Base-by-base conservation (phyloP, 208 protist species). In the Leishmania braziliensis region DNA sequence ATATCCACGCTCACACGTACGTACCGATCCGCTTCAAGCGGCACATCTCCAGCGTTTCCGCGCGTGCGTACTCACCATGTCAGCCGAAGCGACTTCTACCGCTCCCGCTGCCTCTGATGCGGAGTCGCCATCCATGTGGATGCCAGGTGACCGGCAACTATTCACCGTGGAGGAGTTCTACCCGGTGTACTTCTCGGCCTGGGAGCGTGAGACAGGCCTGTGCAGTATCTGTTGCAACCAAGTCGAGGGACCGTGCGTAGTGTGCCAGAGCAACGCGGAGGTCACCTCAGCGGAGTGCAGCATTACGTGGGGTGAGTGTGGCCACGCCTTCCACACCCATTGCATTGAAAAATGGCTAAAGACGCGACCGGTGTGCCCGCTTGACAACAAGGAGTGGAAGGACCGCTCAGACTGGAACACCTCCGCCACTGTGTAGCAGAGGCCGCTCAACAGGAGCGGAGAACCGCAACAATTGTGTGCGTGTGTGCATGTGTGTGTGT, bases 301-400 rank as follows among this genome's bases (percentile, higher is more conserved):
- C 68, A 97, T 99, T 51, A 97, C 98, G 23, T 99, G 99, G 99
- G 99, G 99, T 43, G 86, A 97, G 71, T 99, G 99, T 90, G 98
- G 98, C 63, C 99, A 99, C 84, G 98, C 98, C 26, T 99, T 99
- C 88, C 99, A 99, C 84, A 97, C 98, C 75, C 99, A 99, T 92
- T 99, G 99, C 87, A 99, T 99, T 78, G 97, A 98, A 26, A 91
- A 97, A n/a, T 99, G 99, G 99, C 93, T 99, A 46, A 98, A 98
- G 83, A 99, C 98, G 26, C 94, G 98, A 43, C 88, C 98, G 63
- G 97, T 99, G 36, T 99, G 99, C 86, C 99, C 99, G 18, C 84
- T 99, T 5, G 98, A 98, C 87, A 99, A 99, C 81, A 78, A 93
- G 73, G 95, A 98, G 66, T 99, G 97, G 99, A 90, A 98, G 79